Base-by-base conservation (phyloP, 208 protist species). In the Crithidia sp. region DNA sequence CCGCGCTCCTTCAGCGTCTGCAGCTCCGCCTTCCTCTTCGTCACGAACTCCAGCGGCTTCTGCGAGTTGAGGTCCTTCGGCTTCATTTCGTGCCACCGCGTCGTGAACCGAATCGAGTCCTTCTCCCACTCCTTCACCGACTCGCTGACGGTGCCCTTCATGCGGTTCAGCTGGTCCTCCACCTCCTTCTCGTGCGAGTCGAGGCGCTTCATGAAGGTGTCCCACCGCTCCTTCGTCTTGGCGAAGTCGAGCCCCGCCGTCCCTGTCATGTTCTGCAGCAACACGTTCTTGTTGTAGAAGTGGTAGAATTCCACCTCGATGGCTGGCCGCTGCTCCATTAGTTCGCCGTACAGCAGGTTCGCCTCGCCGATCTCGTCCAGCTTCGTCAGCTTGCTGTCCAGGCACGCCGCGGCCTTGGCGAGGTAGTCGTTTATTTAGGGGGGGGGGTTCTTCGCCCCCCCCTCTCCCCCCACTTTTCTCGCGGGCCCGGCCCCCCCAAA, bases 21-120 rank as follows among this genome's bases (percentile, higher is more conserved):
- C 36, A 98, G 79, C 79, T 98, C 85, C n/a, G 84, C 82, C 57
- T 87, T 75, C 50, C 86, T 90, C 67, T 98, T 88, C 47, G 77
- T 88, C 54, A 99, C 84, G 58, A 94, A 91, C 57, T 86, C 67
- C 9, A 98, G 43, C 2, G 94, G 78, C 60, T 93, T 92, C 50
- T 73, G 68, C 52, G 92, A 71, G 36, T 85, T 84, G 28, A 94
- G 75, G 66, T 98, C 90, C 85, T 98, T 96, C 16, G 97, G 97
- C 81, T 98, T 98, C 40, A 97, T 67, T 74, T 98, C 96, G 40
- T 97, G 84, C 97, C 96, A 99, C 45, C 94, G 91, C 54, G 90
- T 92, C 4, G 83, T 79, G 78, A 99, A 99, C 17, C 97, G 94
- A 56, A 95, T 85, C 16, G 98, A 56, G 69, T 97, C 88, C 53